Evolutionary conservation across 2,329 filamentous ascomycete species (phyloP).

Genomic region (Neofusicoccum parvum): DNA sequence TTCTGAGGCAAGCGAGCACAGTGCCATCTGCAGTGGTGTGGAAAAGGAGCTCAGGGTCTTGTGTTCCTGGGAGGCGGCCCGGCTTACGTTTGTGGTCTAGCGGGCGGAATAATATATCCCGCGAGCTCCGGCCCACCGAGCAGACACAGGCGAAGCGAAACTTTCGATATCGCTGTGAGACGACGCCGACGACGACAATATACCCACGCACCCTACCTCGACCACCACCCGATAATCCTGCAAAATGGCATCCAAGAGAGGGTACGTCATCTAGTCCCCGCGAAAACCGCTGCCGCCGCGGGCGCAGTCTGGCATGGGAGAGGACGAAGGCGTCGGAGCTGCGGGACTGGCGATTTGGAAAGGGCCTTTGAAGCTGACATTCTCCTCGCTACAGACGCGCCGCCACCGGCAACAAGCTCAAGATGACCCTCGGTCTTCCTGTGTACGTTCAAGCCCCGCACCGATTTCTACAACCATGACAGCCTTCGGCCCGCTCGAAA

Average conservation of each 20-base stretch:
- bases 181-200: slow-evolving; percentile 23
- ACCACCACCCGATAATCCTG: slow-evolving; percentile 36
- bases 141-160: slow-evolving; percentile 17
- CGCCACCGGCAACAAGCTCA: slow-evolving; percentile 99
- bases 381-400: slow-evolving; percentile 55
- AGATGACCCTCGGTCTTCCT: slow-evolving; percentile 99
- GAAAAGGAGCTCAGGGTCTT: too few species aligned
- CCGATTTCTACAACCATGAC: slow-evolving; percentile 7
- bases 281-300: background rate
- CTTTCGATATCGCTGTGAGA: slow-evolving; percentile 20
- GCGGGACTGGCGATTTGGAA: background rate
- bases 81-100: background rate
- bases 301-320: background rate
- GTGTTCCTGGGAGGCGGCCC: too few species aligned
- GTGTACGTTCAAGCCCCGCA: slow-evolving; percentile 70
- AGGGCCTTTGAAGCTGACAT: slow-evolving; percentile 30
- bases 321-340: background rate
- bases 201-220: slow-evolving; percentile 25
- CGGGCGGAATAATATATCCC: slow-evolving; percentile 9
- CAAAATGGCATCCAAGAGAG: slow-evolving; percentile 44
- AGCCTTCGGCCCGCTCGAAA: background rate
- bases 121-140: slow-evolving; percentile 12
- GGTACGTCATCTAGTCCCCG: slow-evolving; percentile 32
- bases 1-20: too few species aligned
- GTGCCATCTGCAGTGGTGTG: too few species aligned